Conservation (phyloP, 306 rosid genomes). For the Fragaria iinumae region DNA sequence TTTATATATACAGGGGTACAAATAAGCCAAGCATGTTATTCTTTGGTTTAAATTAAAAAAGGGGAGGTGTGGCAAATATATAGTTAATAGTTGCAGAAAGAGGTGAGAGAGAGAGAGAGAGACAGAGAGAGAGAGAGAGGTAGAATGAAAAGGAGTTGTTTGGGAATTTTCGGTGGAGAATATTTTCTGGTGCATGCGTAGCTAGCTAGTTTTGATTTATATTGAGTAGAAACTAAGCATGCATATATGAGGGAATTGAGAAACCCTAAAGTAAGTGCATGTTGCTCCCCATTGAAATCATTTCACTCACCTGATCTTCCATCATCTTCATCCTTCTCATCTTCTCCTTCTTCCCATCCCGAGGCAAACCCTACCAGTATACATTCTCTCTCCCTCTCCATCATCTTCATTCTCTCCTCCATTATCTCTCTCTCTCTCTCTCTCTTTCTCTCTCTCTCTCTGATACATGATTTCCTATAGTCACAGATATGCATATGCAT, state of each 20-base stretch:
- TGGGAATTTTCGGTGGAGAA: conserved; percentile 59
- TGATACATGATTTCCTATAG: neutral
- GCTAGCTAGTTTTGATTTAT: conserved; percentile 35
- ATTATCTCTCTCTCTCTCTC: conserved; percentile 3
- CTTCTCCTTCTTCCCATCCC: conserved; percentile 61
- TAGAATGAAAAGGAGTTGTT: conserved; percentile 49
- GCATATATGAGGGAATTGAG: conserved; percentile 23
- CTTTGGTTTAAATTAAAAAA: neutral
- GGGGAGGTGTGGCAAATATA: conserved; percentile 25
- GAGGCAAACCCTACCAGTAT: conserved; percentile 67
- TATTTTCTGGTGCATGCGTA: conserved; percentile 92
- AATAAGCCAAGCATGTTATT: conserved; percentile 66
- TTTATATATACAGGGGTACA: conserved; percentile 25
- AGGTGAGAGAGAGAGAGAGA: conserved; percentile 22
- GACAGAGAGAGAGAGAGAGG: conserved; percentile 22
- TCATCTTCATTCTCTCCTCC: conserved; percentile 3
- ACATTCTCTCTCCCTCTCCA: conserved; percentile 40
- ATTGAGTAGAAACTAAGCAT: conserved; percentile 95
- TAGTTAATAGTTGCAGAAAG: neutral
- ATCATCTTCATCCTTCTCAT: conserved; percentile 52
- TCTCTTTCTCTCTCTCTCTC: conserved; percentile 1
- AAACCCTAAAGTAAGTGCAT: conserved; percentile 83
- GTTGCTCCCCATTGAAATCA: conserved; percentile 88
- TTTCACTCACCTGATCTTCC: conserved; percentile 76
- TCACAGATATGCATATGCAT: neutral